Evolutionary conservation across 2,329 filamentous ascomycete species (phyloP).

Genomic region (Epichloe brachyelytri): DNA sequence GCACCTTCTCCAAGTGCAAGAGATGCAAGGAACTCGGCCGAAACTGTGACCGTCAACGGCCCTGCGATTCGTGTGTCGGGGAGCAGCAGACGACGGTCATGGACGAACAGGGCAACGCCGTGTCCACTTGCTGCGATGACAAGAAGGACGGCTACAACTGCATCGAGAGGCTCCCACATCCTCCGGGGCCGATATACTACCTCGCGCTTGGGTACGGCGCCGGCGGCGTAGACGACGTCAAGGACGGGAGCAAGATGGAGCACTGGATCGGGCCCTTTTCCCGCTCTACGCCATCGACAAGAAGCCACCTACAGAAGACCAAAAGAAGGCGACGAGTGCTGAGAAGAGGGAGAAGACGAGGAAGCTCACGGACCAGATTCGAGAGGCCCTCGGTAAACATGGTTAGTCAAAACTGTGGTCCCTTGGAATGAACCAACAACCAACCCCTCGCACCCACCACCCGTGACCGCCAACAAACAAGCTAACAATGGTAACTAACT

Average conservation of each 20-base stretch:
- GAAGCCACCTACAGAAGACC: neutral
- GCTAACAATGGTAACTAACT: too few species aligned
- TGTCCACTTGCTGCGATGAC: conserved; percentile 6
- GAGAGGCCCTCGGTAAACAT: neutral
- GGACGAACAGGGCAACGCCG: neutral
- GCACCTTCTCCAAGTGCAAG: conserved; percentile 14
- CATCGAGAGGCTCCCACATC: conserved; percentile 6
- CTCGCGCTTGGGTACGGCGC: conserved; percentile 18
- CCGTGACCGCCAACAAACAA: too few species aligned
- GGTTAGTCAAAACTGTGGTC: neutral
- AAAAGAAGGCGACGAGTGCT: neutral
- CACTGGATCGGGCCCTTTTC: conserved; percentile 14
- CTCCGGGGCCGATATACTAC: conserved; percentile 22
- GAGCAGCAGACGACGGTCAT: neutral
- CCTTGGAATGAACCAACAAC: too few species aligned
- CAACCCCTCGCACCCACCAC: too few species aligned
- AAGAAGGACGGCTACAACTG: conserved; percentile 6
- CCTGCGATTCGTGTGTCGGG: conserved; percentile 22
- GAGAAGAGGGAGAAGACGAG: neutral
- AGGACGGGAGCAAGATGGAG: conserved; percentile 12
- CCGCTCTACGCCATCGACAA: conserved; percentile 8
- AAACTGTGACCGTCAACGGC: conserved; percentile 24
- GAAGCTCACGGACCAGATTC: neutral
- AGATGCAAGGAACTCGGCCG: conserved; percentile 11
- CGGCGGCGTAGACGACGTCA: conserved; percentile 14